Conservation (phyloP, 805 yeast species). For the Barnettozyma californica region DNA sequence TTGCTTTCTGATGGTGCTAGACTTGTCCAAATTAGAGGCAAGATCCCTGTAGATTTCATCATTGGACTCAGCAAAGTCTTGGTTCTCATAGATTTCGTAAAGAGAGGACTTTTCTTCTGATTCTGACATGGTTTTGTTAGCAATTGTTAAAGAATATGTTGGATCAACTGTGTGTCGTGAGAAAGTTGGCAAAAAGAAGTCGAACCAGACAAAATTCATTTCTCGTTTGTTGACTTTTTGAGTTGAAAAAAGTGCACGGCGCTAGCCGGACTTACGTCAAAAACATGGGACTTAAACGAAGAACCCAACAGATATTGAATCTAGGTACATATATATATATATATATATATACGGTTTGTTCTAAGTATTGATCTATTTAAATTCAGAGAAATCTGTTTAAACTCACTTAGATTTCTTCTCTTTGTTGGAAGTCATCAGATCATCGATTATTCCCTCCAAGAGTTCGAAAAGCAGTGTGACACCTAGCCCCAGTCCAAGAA, state of each 20-base stretch:
- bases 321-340: too few species aligned
- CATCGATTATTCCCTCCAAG: slow-evolving; percentile 20
- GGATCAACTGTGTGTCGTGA: neutral
- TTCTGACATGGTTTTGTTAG: slow-evolving; percentile 1
- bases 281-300: neutral
- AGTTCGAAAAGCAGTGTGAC: slow-evolving; percentile 27
- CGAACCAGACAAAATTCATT: neutral
- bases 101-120: slow-evolving; percentile 8
- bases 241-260: neutral
- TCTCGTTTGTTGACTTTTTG: neutral
- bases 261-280: neutral
- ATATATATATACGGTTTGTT: neutral
- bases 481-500: slow-evolving; percentile 34
- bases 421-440: neutral
- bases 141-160: neutral
- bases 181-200: neutral
- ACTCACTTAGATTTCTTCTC: neutral
- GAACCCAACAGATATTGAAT: too few species aligned
- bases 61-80: slow-evolving; percentile 1
- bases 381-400: neutral
- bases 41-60: slow-evolving; percentile 9
- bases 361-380: neutral
- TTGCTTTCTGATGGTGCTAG: neutral
- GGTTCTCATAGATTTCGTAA: slow-evolving; percentile 5
- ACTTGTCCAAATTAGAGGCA: slow-evolving; percentile 8